Evolutionary conservation across 169 alveolate genomes (phyloP).

Genomic region (Eimeria maxima): DNA sequence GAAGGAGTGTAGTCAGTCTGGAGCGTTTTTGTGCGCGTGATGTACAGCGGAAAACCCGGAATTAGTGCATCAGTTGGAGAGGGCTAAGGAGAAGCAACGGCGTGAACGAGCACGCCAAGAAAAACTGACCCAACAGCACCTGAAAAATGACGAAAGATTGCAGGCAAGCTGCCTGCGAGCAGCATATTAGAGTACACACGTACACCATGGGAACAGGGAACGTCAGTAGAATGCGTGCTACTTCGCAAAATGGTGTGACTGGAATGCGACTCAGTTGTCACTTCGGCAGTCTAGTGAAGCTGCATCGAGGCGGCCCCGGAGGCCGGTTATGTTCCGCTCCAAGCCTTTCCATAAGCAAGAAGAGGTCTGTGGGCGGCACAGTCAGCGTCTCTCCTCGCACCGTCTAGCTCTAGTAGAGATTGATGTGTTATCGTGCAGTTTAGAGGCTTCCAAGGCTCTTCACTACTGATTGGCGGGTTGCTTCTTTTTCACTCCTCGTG

Average conservation of each 20-base stretch:
- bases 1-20: background rate
- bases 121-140: conserved; percentile 77
- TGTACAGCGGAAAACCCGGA: conserved; percentile 82
- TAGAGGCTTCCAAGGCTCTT: background rate
- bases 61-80: conserved; percentile 66
- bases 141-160: conserved; percentile 81
- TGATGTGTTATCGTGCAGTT: background rate
- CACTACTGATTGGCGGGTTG: background rate
- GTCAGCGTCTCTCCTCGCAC: background rate
- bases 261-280: conserved; percentile 41
- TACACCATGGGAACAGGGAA: too few relatives aligned
- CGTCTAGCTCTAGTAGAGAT: background rate
- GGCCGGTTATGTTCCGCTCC: conserved; percentile 63
- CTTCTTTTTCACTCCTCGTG: background rate
- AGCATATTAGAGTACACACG: background rate
- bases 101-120: conserved; percentile 83
- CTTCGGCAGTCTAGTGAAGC: conserved; percentile 42
- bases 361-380: background rate
- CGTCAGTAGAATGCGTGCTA: background rate
- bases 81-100: conserved; percentile 81
- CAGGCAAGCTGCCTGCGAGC: conserved; percentile 46
- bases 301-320: conserved; percentile 25
- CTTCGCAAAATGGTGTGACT: background rate
- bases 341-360: conserved; percentile 52
- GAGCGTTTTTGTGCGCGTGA: background rate